Evolutionary conservation across 805 yeast genomes (phyloP).

Genomic region (Clavispora phyllophila): DNA sequence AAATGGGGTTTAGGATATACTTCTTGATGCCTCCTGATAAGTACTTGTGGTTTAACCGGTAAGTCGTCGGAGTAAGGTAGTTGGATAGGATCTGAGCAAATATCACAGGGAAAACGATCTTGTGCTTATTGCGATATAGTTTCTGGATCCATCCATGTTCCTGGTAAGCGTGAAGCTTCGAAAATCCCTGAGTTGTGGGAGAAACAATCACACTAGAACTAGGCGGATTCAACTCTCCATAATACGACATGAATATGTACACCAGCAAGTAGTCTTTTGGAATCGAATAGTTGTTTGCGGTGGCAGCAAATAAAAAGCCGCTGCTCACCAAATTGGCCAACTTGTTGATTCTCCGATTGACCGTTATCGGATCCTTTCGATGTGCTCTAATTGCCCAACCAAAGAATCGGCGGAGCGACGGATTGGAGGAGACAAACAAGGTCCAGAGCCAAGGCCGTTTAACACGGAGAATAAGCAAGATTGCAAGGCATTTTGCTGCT

Average conservation of each 20-base stretch:
- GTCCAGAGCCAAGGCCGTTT: constrained; percentile 25
- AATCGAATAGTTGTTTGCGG: constrained; percentile 18
- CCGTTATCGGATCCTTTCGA: constrained; percentile 9
- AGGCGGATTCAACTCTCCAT: constrained; percentile 30
- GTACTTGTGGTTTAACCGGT: constrained; percentile 32
- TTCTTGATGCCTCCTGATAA: constrained; percentile 28
- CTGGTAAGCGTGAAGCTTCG: constrained; percentile 22
- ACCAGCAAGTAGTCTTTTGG: constrained; percentile 37
- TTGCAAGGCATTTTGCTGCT: constrained; percentile 25
- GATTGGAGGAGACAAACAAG: constrained; percentile 30
- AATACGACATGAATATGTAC: constrained; percentile 28
- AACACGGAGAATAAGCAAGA: constrained; percentile 21
- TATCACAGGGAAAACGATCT: constrained; percentile 29
- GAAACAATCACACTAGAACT: constrained; percentile 25
- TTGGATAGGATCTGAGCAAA: constrained; percentile 37
- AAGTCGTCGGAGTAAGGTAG: constrained; percentile 36
- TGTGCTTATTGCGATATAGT: constrained; percentile 28
- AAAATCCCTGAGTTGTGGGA: constrained; percentile 21
- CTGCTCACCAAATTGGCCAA: constrained; percentile 22
- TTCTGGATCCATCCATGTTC: constrained; percentile 12
- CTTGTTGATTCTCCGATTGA: constrained; percentile 14
- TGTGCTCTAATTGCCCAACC: not conserved
- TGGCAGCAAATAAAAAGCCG: constrained; percentile 23
- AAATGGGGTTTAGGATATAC: constrained; percentile 34
- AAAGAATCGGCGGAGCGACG: constrained; percentile 18